Evolutionary conservation across 2,329 filamentous ascomycete species (phyloP).

Genomic region (Hymenoscyphus salicellus): DNA sequence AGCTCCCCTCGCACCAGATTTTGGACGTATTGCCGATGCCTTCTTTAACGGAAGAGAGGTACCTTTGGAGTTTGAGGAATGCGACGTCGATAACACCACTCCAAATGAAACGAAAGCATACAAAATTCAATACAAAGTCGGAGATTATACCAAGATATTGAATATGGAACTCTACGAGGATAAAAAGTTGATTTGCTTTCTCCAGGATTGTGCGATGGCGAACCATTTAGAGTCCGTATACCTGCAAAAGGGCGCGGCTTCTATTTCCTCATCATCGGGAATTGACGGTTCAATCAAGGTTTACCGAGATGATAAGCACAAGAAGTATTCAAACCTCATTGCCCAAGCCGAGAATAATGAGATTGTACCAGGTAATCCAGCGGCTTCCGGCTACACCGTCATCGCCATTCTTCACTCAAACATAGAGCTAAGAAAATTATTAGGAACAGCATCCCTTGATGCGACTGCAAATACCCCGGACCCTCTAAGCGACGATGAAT

Average conservation of each 20-base stretch:
- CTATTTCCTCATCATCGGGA: neutral
- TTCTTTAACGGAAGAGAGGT: conserved; percentile 16
- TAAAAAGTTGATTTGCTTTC: conserved; percentile 13
- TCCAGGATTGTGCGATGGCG: conserved; percentile 21
- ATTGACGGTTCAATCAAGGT: neutral
- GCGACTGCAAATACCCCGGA: neutral
- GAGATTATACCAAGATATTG: conserved; percentile 10
- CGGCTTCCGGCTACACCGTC: neutral
- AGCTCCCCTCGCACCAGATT: conserved; percentile 8
- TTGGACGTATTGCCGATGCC: conserved; percentile 11
- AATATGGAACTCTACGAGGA: conserved; percentile 6
- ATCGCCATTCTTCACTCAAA: neutral
- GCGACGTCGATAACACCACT: neutral
- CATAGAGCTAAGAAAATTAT: neutral
- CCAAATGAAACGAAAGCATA: neutral
- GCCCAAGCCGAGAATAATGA: neutral
- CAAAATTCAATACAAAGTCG: neutral
- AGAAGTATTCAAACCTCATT: neutral
- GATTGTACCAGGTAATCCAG: conserved; percentile 1
- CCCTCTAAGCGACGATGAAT: neutral
- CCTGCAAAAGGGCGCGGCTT: neutral
- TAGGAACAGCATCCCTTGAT: neutral
- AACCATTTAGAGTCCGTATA: conserved; percentile 17
- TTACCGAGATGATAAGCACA: conserved; percentile 3
- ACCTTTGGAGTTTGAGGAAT: conserved; percentile 12